Evolutionary conservation across 306 rosid genomes (phyloP), one percentile per base, ranked within the genome.

Genomic region (Oxytropis ochrocephala): DNA sequence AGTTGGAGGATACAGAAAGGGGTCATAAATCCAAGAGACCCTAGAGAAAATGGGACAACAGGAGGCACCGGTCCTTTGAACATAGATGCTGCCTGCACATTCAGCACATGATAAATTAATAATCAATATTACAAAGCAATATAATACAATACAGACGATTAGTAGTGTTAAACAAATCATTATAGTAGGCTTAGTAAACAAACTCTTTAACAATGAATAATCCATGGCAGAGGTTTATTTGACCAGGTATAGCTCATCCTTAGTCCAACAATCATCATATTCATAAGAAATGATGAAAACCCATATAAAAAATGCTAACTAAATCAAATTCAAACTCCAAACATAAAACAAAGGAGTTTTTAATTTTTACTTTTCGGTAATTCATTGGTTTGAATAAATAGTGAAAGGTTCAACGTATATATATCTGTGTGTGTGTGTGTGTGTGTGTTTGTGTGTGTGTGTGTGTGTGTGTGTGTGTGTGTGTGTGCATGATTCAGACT

Each of bases 1-100:
- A 36, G 63, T 64, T 65, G 64, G 38, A 94, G 99, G 97, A 94
- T 94, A 94, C 99, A 78, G 64, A 89, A 94, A 57, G 91, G 99
- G 58, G 97, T 91, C 99, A 94, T 85, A 80, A 94, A 94, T 64
- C 99, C 99, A 67, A 91, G 86, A 64, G 99, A 91, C 17, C 99
- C 99, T 74, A 88, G 83, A 64, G 99, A 94, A 85, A 94, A 91
- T 8, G 99, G 91, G 70, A 91, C 99, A 54, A 94, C 52, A 4
- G 97, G 99, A 81, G 99, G 99, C 79, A 88, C 95, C 4, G 99
- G 95, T 53, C 99, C 97, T 81, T 89, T 94, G 89, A 94, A 94
- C 96, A 85, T 85, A 61, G 99, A 94, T 11, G 97, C 99, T 47
- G 97, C 95, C 99, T 94, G 99, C 84, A 83, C 39, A 72, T 70